Evolutionary conservation across 2,329 filamentous ascomycete genomes (phyloP), one percentile per base, ranked within the genome.

Genomic region (Alternaria alternata): DNA sequence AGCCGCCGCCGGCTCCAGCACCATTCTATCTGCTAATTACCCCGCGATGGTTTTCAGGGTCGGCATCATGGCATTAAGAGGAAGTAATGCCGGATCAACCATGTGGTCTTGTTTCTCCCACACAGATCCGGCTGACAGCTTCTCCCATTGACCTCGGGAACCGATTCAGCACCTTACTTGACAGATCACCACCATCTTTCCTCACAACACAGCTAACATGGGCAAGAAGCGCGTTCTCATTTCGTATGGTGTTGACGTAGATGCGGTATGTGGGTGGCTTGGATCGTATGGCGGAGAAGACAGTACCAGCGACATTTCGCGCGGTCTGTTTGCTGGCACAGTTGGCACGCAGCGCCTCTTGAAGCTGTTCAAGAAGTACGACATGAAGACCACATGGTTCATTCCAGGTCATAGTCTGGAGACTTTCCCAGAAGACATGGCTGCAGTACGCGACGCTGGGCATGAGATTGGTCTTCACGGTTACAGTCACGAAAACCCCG

Each of bases 241-340:
- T 53, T 79, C 85, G 57, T 91, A 91, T 65, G 88, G 89, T 9
- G 87, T 92, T n/a, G 90, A 93, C 65, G 88, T 93, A 28, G 90
- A 93, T 67, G 90, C 72, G 18, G 71, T 74, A 1, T 86, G 89
- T 1, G 89, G 90, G 12, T 93, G 90, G 90, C 81, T 92, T 1
- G 90, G 90, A 0, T 90, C 87, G 0, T 93, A 93, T 67, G 89
- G 89, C 11, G 89, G 91, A 42, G 85, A 92, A 74, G 89, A 93
- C 70, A 89, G 85, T 22, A 87, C 86, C 2, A 90, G 84, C 70
- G 90, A 93, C 68, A 92, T 93, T 63, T 89, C 86, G 71, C 82
- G 89, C 81, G 89, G 85, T 59, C 78, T 91, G 32, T 93, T 87
- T 67, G 90, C 91, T 2, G 90, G 90, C 16, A 91, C 89, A 0